Evolutionary conservation across 139 green algal species (phyloP).

Genomic region (Mychonastes homosphaera): DNA sequence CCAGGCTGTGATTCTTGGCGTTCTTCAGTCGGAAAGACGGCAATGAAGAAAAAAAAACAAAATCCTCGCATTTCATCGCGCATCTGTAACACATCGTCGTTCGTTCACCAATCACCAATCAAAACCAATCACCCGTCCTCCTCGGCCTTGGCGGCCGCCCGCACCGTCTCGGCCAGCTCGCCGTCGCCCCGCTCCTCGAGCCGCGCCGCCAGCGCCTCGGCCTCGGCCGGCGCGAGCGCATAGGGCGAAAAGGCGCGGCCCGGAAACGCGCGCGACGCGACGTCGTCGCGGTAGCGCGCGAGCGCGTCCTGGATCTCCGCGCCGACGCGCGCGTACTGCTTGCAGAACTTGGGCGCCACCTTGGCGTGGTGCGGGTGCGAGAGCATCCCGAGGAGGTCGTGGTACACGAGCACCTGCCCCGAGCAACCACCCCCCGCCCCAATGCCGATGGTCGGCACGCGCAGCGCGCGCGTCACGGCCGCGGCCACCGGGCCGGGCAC

Average conservation of each 20-base stretch:
- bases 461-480: slow-evolving; percentile 67
- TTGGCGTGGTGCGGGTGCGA: slow-evolving; percentile 95
- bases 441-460: slow-evolving; percentile 97
- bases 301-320: slow-evolving; percentile 64
- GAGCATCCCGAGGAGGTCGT: slow-evolving; percentile 98
- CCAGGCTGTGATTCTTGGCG: slow-evolving; percentile 27
- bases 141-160: slow-evolving; percentile 7
- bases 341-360: slow-evolving; percentile 98
- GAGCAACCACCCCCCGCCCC: slow-evolving; percentile 55
- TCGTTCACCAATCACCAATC: background rate
- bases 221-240: slow-evolving; percentile 43
- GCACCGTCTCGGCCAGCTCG: slow-evolving; percentile 33
- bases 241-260: slow-evolving; percentile 70
- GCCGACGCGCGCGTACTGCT: slow-evolving; percentile 84
- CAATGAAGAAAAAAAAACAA: too few species aligned
- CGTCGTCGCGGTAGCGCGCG: slow-evolving; percentile 64
- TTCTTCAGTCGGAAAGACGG: too few species aligned
- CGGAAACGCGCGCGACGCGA: slow-evolving; percentile 59
- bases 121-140: background rate
- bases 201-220: slow-evolving; percentile 27
- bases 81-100: background rate
- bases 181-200: slow-evolving; percentile 34
- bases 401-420: slow-evolving; percentile 94
- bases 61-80: background rate
- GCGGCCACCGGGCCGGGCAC: slow-evolving; percentile 78